phyloP scores from a whole-genome alignment of 139 green algal species.

The Chlamydomonas schloesseri region DNA sequence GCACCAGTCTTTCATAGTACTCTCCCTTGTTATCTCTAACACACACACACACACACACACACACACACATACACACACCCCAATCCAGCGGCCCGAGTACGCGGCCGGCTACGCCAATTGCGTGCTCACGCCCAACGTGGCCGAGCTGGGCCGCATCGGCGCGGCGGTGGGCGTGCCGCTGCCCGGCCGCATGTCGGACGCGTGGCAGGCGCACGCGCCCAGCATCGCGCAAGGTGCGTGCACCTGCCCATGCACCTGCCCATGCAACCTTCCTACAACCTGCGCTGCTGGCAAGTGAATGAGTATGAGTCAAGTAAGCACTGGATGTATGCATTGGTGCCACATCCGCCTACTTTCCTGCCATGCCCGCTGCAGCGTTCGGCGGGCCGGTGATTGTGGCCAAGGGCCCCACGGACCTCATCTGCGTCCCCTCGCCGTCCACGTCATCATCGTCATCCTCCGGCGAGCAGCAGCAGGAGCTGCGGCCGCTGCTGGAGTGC shows the following conservation, averaged over 20 bases:
- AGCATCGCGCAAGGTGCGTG: not conserved
- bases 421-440: conserved; percentile 14
- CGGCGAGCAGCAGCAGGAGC: no score
- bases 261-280: not conserved
- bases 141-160: conserved; percentile 67
- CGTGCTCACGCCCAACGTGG: conserved; percentile 74
- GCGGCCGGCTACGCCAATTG: conserved; percentile 46
- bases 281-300: not conserved
- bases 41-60: no score
- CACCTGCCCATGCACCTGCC: no score
- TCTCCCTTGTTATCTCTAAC: no score
- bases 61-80: no score
- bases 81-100: no score
- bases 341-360: no score
- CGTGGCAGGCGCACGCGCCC: conserved; percentile 53
- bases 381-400: conserved; percentile 61
- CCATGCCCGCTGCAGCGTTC: conserved; percentile 37
- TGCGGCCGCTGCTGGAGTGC: conserved; percentile 34
- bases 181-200: conserved; percentile 46
- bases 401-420: conserved; percentile 64
- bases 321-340: no score
- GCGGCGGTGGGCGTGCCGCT: conserved; percentile 47
- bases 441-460: no score
- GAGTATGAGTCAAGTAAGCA: no score
- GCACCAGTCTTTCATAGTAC: no score